Conservation (phyloP, 148 eudicot genomes). For the Camellia japonica region DNA sequence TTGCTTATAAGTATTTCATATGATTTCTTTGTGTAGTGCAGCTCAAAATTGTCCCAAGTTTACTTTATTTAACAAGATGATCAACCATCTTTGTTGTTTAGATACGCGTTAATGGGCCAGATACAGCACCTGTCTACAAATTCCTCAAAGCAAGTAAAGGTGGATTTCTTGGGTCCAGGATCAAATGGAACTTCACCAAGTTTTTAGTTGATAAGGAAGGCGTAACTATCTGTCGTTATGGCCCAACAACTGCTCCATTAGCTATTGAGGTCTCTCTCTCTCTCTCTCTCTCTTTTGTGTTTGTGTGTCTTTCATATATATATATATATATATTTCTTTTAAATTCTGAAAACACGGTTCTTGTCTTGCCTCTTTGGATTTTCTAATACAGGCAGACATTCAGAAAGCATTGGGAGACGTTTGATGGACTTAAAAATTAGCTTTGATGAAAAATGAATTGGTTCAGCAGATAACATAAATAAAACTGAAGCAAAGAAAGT, state of each 20-base stretch:
- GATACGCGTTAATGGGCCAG: slow-evolving; percentile 69
- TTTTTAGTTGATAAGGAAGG: slow-evolving; percentile 81
- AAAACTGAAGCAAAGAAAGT: background rate
- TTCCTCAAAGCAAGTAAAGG: slow-evolving; percentile 59
- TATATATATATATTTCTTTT: too few species aligned
- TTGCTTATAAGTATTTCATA: background rate
- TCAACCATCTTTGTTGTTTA: slow-evolving; percentile 15
- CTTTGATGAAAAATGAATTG: background rate
- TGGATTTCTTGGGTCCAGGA: slow-evolving; percentile 48
- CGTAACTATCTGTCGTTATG: slow-evolving; percentile 51
- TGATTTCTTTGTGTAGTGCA: slow-evolving; percentile 1
- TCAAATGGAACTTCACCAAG: slow-evolving; percentile 93
- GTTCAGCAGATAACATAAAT: background rate
- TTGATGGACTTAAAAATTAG: slow-evolving; percentile 11
- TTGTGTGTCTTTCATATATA: background rate
- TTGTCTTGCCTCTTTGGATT: background rate
- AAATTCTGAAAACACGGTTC: background rate
- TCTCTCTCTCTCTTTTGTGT: background rate
- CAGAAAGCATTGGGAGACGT: slow-evolving; percentile 42
- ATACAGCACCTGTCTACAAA: slow-evolving; percentile 65
- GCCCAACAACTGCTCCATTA: slow-evolving; percentile 48
- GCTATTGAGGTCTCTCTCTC: slow-evolving; percentile 54
- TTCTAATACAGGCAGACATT: slow-evolving; percentile 42
- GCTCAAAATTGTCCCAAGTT: background rate
- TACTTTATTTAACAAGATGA: background rate